phyloP scores from a whole-genome alignment of 805 yeast species.

The Hanseniaspora clermontiae region DNA sequence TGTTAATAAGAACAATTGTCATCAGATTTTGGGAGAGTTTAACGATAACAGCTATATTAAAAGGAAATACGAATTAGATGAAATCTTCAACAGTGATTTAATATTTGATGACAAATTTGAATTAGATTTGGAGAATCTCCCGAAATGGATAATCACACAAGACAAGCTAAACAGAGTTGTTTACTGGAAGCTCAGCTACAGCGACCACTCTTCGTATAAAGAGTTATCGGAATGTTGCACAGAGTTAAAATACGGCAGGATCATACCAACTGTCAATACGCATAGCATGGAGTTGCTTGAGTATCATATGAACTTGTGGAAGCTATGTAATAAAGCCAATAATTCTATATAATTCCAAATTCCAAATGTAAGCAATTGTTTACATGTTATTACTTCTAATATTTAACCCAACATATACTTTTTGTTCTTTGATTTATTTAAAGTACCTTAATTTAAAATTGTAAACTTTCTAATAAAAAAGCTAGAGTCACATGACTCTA shows the following conservation, averaged over 20 bases:
- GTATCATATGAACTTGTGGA: conserved; percentile 30
- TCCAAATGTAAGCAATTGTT: not conserved
- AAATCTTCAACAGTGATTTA: conserved; percentile 13
- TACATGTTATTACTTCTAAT: not conserved
- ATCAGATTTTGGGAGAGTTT: not conserved
- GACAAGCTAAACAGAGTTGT: conserved; percentile 29
- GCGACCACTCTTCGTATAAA: conserved; percentile 84
- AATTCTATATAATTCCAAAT: too few species aligned
- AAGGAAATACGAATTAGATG: not conserved
- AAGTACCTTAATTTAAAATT: too few species aligned
- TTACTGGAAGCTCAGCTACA: conserved; percentile 64
- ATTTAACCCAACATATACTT: too few species aligned
- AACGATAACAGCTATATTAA: conserved; percentile 6
- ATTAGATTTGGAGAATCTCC: conserved; percentile 20
- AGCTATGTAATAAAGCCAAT: conserved; percentile 8
- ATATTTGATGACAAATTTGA: conserved; percentile 17
- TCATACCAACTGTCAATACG: conserved; percentile 66
- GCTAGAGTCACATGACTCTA: not conserved
- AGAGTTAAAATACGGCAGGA: conserved; percentile 35
- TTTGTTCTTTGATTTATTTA: too few species aligned
- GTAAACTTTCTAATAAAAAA: too few species aligned
- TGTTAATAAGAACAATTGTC: not conserved
- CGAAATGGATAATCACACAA: conserved; percentile 23
- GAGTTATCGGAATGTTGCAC: conserved; percentile 61
- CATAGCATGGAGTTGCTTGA: conserved; percentile 17